Evolutionary conservation across 1,284 basidiomycete species (phyloP).

Genomic region (Rhizoctonia solani): DNA sequence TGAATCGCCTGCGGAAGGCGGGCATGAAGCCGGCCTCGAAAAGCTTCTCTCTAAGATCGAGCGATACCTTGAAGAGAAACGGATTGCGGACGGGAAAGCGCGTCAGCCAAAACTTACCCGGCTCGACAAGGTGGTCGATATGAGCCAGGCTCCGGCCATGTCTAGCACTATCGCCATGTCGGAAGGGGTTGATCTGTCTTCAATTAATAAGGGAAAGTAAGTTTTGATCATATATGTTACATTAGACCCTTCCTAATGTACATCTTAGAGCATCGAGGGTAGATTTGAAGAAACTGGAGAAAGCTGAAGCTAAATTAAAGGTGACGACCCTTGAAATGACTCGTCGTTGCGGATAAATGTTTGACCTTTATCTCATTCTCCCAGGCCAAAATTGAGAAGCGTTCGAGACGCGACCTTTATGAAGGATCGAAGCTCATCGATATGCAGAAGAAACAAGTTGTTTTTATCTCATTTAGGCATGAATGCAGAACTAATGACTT

Average conservation of each 20-base stretch:
- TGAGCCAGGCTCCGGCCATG: conserved; percentile 83
- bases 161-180: conserved; percentile 82
- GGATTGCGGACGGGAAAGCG: conserved; percentile 59
- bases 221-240: conserved; percentile 45
- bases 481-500: conserved; percentile 2
- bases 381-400: conserved; percentile 95
- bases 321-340: conserved; percentile 47
- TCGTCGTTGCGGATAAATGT: not conserved
- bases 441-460: conserved; percentile 85
- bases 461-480: conserved; percentile 37
- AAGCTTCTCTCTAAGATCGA: conserved; percentile 69
- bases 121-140: conserved; percentile 93
- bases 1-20: conserved; percentile 63
- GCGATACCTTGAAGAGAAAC: conserved; percentile 66
- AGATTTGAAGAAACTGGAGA: conserved; percentile 97
- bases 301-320: conserved; percentile 96
- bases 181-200: conserved; percentile 90
- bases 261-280: conserved; percentile 81
- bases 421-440: conserved; percentile 96
- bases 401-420: conserved; percentile 85
- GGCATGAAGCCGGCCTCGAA: conserved; percentile 58
- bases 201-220: conserved; percentile 91
- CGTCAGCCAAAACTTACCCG: conserved; percentile 54
- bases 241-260: not conserved
- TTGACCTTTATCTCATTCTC: not conserved